A percentile compares a stretch with the other conserved stretches of the same genome.
Evolutionary conservation across 495 filamentous ascomycete species (phyloP).

Genomic region (Sporormia fimetaria): DNA sequence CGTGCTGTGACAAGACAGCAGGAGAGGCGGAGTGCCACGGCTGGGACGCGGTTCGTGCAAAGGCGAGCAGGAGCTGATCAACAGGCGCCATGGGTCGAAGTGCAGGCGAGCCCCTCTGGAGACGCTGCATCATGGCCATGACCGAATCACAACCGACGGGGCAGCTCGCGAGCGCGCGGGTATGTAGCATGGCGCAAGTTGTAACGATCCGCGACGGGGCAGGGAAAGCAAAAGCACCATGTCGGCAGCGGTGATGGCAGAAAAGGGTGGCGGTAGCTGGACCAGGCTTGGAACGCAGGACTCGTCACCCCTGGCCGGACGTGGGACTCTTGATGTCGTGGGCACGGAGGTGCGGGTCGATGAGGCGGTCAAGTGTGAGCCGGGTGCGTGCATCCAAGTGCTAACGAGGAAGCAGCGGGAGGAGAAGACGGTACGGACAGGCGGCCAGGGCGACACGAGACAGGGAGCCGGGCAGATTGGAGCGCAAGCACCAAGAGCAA

Average conservation of each 20-base stretch:
- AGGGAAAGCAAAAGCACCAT: slow-evolving; percentile 14
- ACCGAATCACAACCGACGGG: slow-evolving; percentile 20
- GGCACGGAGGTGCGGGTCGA: no score
- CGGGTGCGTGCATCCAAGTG: no score
- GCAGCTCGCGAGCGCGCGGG: slow-evolving; percentile 19
- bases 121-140: slow-evolving; percentile 19
- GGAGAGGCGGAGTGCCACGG: slow-evolving; percentile 26
- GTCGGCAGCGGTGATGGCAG: slow-evolving; percentile 9
- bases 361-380: no score
- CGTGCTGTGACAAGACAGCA: slow-evolving; percentile 16
- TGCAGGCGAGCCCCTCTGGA: slow-evolving; percentile 26
- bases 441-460: no score
- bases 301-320: no score
- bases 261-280: no score
- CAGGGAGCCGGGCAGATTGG: no score
- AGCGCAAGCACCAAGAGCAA: no score
- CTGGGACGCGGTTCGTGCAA: slow-evolving; percentile 23
- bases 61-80: slow-evolving; percentile 25
- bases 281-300: no score
- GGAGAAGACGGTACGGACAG: no score
- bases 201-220: slow-evolving; percentile 16
- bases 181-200: slow-evolving; percentile 31
- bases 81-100: slow-evolving; percentile 12
- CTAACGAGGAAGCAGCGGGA: no score
- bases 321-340: no score